Conservation (phyloP, 1,284 basidiomycete genomes). For the Malassezia furfur region DNA sequence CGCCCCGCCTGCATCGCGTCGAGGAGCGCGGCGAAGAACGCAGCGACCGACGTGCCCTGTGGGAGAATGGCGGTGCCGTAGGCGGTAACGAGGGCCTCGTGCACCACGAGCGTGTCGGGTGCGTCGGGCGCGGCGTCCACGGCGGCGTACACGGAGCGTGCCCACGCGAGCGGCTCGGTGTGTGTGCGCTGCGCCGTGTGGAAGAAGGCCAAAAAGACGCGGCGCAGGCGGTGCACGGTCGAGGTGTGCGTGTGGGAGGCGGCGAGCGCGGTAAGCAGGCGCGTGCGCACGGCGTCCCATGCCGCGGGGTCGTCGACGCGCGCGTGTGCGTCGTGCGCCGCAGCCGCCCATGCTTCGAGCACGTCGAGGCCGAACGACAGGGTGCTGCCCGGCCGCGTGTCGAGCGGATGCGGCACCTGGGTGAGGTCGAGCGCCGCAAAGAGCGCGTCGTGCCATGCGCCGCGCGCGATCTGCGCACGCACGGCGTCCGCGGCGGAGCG, state of each 20-base stretch:
- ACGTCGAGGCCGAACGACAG: constrained; percentile 10
- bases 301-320: background rate
- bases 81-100: background rate
- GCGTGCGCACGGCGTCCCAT: background rate
- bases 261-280: background rate
- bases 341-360: background rate
- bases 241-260: background rate
- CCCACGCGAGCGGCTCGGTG: too few species aligned
- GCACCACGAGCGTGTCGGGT: constrained; percentile 1
- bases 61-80: background rate
- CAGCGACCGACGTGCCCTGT: background rate
- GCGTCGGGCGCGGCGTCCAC: too few species aligned
- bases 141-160: too few species aligned
- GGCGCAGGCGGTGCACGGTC: constrained; percentile 3
- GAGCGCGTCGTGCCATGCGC: background rate
- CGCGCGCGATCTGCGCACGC: background rate
- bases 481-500: background rate
- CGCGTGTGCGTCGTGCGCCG: background rate
- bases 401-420: constrained; percentile 5
- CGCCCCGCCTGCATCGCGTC: constrained; percentile 9
- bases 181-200: background rate
- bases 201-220: background rate
- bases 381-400: constrained; percentile 4
- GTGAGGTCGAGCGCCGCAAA: background rate
- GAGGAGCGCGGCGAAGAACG: constrained; percentile 9